phyloP scores from a whole-genome alignment of 2,329 filamentous ascomycete species.

The Colletotrichum cordylinicola region DNA sequence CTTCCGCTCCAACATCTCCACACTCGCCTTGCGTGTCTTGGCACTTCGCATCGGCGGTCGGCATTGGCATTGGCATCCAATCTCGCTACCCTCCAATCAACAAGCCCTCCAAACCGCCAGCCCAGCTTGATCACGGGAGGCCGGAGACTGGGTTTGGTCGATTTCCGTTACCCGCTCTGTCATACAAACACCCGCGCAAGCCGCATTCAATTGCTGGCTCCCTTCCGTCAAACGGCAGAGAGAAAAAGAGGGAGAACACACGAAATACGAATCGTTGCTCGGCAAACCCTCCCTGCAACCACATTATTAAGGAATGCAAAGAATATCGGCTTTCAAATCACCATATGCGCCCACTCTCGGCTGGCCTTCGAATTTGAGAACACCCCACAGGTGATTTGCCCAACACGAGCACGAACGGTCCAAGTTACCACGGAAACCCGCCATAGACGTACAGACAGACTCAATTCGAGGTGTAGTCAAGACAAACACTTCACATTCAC shows the following conservation, averaged over 20 bases:
- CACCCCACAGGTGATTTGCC: not conserved
- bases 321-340: not conserved
- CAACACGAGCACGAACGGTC: not conserved
- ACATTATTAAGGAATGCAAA: not conserved
- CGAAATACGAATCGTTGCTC: not conserved
- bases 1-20: not conserved
- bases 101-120: not conserved
- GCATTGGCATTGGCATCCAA: slow-evolving; percentile 15
- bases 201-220: not conserved
- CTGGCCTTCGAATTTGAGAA: not conserved
- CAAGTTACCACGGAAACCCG: not conserved
- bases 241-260: not conserved
- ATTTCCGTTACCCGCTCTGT: not conserved
- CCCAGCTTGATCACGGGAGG: not conserved
- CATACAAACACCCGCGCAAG: not conserved
- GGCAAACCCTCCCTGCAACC: not conserved
- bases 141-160: not conserved
- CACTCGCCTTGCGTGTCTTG: slow-evolving; percentile 5
- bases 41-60: slow-evolving; percentile 2
- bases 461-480: not conserved
- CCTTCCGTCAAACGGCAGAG: not conserved
- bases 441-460: not conserved
- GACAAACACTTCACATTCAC: not conserved
- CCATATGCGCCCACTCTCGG: not conserved
- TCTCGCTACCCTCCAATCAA: not conserved